These are phyloP conservation scores for Pyricularia grisea DNA, from an alignment of 2,329 filamentous ascomycete species.

Conservation along the genomic window DNA sequence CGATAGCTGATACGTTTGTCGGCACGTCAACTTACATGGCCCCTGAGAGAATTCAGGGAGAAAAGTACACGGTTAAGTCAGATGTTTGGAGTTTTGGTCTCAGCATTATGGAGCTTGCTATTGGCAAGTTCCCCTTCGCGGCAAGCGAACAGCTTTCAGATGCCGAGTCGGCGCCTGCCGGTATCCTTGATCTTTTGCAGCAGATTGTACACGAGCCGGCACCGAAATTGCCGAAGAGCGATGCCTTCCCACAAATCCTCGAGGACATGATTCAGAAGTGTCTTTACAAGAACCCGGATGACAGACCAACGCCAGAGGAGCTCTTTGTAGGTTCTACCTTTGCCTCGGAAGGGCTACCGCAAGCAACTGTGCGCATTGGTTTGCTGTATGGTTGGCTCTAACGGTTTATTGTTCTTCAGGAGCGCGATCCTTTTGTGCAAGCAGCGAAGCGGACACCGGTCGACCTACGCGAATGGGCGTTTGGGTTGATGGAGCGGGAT, in stretches of 20 bases:
- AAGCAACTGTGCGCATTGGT: not conserved
- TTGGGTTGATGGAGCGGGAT: slow-evolving; percentile 86
- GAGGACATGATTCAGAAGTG: slow-evolving; percentile 98
- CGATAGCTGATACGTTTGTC: slow-evolving; percentile 95
- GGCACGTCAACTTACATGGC: slow-evolving; percentile 99
- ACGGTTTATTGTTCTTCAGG: slow-evolving; percentile 37
- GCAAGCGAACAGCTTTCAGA: slow-evolving; percentile 62
- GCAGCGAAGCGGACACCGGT: slow-evolving; percentile 95
- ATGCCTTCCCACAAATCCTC: slow-evolving; percentile 89
- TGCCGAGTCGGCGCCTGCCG: slow-evolving; percentile 74
- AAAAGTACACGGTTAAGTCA: slow-evolving; percentile 94
- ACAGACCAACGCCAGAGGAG: slow-evolving; percentile 85
- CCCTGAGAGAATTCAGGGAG: slow-evolving; percentile 92
- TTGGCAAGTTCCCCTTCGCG: slow-evolving; percentile 93
- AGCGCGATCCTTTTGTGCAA: slow-evolving; percentile 88
- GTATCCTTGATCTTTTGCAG: slow-evolving; percentile 90
- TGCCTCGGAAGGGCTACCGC: not conserved
- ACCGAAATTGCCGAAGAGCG: slow-evolving; percentile 88
- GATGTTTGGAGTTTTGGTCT: slow-evolving; percentile 98
- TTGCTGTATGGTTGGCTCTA: slow-evolving; percentile 11
- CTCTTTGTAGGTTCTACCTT: slow-evolving; percentile 60
- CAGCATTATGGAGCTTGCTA: slow-evolving; percentile 92
- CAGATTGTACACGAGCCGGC: slow-evolving; percentile 96
- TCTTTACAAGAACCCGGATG: slow-evolving; percentile 78
- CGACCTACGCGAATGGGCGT: slow-evolving; percentile 86